phyloP scores from a whole-genome alignment of 495 filamentous ascomycete species.

The Penicillium soppii region DNA sequence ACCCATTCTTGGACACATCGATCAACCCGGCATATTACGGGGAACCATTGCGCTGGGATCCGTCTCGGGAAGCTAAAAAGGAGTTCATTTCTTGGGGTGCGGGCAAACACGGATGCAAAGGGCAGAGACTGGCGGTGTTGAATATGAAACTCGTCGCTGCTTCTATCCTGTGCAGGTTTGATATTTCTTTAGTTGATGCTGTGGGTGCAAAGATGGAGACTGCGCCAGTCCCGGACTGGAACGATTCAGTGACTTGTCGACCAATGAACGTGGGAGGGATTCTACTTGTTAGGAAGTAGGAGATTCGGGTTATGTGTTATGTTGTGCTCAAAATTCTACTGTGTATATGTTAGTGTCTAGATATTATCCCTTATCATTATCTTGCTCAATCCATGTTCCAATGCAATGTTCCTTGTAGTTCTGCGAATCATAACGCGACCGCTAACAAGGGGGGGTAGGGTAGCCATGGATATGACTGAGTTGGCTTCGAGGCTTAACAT shows the following conservation, averaged over 20 bases:
- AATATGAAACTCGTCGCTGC: slow-evolving; percentile 8
- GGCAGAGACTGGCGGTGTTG: slow-evolving; percentile 9
- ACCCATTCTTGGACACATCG: slow-evolving; percentile 8
- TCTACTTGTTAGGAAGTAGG: background rate
- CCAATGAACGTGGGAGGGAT: slow-evolving; percentile 5
- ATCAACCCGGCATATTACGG: background rate
- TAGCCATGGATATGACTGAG: too few species aligned
- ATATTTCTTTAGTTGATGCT: slow-evolving; percentile 2
- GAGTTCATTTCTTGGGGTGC: slow-evolving; percentile 7
- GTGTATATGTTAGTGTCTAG: too few species aligned
- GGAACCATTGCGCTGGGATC: slow-evolving; percentile 6
- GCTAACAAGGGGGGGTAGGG: too few species aligned
- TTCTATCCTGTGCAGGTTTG: background rate
- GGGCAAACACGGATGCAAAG: slow-evolving; percentile 8
- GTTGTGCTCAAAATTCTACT: too few species aligned
- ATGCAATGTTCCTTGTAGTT: too few species aligned
- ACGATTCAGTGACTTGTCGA: slow-evolving; percentile 7
- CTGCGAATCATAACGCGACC: background rate
- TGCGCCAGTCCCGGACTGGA: slow-evolving; percentile 5
- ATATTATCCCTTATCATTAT: too few species aligned
- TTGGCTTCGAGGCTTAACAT: too few species aligned
- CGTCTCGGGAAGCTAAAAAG: background rate
- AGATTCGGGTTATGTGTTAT: background rate
- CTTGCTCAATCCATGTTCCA: too few species aligned
- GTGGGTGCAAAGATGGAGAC: background rate